These are phyloP conservation scores for Dillenia suffruticosa DNA, from an alignment of 164 flowering plant genomes.

Conservation along the genomic window DNA sequence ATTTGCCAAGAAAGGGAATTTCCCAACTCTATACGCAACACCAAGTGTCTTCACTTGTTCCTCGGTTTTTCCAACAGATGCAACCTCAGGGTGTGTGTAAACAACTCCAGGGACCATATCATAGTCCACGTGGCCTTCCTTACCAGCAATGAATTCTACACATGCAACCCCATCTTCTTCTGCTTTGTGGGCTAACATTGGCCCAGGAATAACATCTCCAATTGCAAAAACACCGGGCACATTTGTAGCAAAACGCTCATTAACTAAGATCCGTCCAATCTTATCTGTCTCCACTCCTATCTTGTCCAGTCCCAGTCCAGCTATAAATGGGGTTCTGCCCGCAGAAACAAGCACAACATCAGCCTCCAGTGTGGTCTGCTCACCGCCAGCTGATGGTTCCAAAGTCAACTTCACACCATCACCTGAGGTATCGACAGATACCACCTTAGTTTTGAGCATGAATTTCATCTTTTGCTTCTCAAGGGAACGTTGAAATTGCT, in stretches of 20 bases:
- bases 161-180: constrained; percentile 95
- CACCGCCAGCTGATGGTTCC: constrained; percentile 88
- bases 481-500: constrained; percentile 76
- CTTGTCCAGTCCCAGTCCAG: constrained; percentile 72
- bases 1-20: constrained; percentile 88
- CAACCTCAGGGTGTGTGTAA: constrained; percentile 94
- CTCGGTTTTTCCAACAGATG: constrained; percentile 91
- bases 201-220: constrained; percentile 93
- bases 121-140: constrained; percentile 83
- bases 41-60: constrained; percentile 80
- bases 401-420: constrained; percentile 64
- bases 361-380: constrained; percentile 71
- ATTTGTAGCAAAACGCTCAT: constrained; percentile 54
- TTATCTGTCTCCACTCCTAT: constrained; percentile 86
- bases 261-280: constrained; percentile 62
- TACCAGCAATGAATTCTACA: constrained; percentile 85
- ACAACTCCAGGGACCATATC: constrained; percentile 88
- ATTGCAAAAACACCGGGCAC: constrained; percentile 76
- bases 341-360: constrained; percentile 93
- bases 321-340: constrained; percentile 71
- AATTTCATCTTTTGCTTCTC: constrained; percentile 92
- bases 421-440: constrained; percentile 66
- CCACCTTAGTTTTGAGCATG: constrained; percentile 86
- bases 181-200: constrained; percentile 94
- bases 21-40: constrained; percentile 66